Conservation (phyloP, 1,139 yeast genomes). For the Suhomyces wounanorum region DNA sequence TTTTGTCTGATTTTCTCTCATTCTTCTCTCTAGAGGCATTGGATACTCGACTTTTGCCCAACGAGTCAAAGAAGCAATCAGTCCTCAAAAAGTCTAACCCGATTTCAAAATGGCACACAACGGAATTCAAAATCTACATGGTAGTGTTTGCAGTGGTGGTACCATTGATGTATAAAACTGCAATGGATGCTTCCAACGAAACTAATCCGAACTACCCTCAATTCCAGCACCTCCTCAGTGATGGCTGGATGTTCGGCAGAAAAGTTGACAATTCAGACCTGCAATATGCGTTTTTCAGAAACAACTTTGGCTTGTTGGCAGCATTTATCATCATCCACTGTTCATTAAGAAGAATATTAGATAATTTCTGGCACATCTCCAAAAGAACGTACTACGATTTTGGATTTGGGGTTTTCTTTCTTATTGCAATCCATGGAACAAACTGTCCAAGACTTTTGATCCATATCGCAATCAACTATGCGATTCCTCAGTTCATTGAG, state of each 20-base stretch:
- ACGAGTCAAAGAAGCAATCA: slow-evolving; percentile 39
- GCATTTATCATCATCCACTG: slow-evolving; percentile 59
- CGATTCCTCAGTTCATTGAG: slow-evolving; percentile 49
- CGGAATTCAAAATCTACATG: slow-evolving; percentile 71
- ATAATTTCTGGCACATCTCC: slow-evolving; percentile 20
- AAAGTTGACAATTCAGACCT: slow-evolving; percentile 87
- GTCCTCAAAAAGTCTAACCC: slow-evolving; percentile 46
- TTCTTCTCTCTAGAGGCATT: slow-evolving; percentile 76
- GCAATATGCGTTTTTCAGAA: slow-evolving; percentile 87
- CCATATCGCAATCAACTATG: slow-evolving; percentile 58
- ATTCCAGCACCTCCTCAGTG: slow-evolving; percentile 60
- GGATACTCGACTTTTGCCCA: slow-evolving; percentile 74
- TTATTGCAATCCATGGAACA: slow-evolving; percentile 80
- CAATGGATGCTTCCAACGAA: slow-evolving; percentile 77
- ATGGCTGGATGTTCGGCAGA: slow-evolving; percentile 78
- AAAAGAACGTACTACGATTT: slow-evolving; percentile 65
- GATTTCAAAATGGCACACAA: slow-evolving; percentile 69
- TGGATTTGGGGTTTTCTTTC: slow-evolving; percentile 65
- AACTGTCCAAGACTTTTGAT: slow-evolving; percentile 61
- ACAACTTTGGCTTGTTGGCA: slow-evolving; percentile 65
- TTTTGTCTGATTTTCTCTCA: slow-evolving; percentile 25
- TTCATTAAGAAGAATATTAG: slow-evolving; percentile 42
- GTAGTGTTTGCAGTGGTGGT: slow-evolving; percentile 65
- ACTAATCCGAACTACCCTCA: slow-evolving; percentile 73
- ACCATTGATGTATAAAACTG: slow-evolving; percentile 81